A percentile compares a stretch with the other conserved stretches of the same genome.
Conservation (phyloP, 441 rosid genomes). For the Francoa sonchifolia region DNA sequence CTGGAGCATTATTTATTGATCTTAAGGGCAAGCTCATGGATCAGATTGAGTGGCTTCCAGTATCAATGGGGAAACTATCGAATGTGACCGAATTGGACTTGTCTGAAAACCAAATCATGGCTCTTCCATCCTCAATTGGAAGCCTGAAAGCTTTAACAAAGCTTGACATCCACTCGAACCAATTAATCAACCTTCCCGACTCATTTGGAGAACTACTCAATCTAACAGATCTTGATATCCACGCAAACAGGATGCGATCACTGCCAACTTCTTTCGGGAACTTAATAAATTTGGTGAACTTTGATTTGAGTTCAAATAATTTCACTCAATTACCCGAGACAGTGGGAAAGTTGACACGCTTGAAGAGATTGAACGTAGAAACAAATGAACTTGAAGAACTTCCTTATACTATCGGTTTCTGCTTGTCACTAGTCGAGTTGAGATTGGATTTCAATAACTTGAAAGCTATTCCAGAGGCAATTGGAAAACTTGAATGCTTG, state of each 20-base stretch:
- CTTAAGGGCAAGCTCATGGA: conserved; percentile 54
- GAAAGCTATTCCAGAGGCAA: conserved; percentile 55
- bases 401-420: conserved; percentile 49
- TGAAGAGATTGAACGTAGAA: conserved; percentile 35
- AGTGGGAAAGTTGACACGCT: conserved; percentile 29
- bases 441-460: conserved; percentile 50
- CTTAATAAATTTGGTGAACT: conserved; percentile 26
- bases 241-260: conserved; percentile 36
- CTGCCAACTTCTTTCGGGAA: conserved; percentile 43
- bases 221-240: conserved; percentile 42
- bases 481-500: conserved; percentile 37
- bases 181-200: conserved; percentile 50
- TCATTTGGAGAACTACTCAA: conserved; percentile 37
- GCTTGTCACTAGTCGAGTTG: conserved; percentile 32
- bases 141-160: conserved; percentile 34
- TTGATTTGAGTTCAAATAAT: conserved; percentile 44
- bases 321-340: conserved; percentile 31
- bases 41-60: conserved; percentile 57
- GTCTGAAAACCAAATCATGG: conserved; percentile 53
- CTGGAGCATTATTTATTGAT: conserved; percentile 30
- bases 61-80: conserved; percentile 43
- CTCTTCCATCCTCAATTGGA: conserved; percentile 35
- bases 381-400: conserved; percentile 52
- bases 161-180: conserved; percentile 49
- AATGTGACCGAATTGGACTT: conserved; percentile 32